phyloP scores from a whole-genome alignment of 140 eudicot species.

The Bidens hawaiensis region DNA sequence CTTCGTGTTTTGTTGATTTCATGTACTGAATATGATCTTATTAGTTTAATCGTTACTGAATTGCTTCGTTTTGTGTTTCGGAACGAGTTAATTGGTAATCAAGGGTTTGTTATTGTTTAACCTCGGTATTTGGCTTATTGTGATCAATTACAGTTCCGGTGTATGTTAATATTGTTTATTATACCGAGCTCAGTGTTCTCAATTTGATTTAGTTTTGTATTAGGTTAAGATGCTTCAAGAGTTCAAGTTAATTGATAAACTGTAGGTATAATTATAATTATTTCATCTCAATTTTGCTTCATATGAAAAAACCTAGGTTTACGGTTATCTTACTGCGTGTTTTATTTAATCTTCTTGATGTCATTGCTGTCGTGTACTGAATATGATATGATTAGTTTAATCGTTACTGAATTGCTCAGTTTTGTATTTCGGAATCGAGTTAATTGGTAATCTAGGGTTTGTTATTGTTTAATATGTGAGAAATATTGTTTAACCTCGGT shows the following conservation, averaged over 20 bases:
- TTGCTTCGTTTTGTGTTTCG: too few relatives aligned
- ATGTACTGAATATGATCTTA: too few relatives aligned
- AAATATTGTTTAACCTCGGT: background rate
- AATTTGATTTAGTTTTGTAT: background rate
- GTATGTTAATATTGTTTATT: too few relatives aligned
- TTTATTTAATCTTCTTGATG: background rate
- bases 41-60: too few relatives aligned
- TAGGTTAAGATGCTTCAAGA: background rate
- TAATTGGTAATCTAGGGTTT: conserved; percentile 23
- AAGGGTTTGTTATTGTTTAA: too few relatives aligned
- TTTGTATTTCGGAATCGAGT: background rate
- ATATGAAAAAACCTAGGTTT: background rate
- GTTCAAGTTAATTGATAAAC: too few relatives aligned
- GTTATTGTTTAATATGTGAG: conserved; percentile 2
- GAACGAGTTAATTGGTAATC: too few relatives aligned
- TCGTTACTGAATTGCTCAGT: background rate
- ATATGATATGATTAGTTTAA: background rate
- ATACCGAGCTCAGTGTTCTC: too few relatives aligned
- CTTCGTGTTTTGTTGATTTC: too few relatives aligned
- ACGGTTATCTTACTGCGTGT: background rate
- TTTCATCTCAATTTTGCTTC: background rate
- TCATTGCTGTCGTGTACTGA: background rate
- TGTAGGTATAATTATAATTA: too few relatives aligned
- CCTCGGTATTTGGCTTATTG: too few relatives aligned
- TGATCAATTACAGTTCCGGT: too few relatives aligned